phyloP scores from a whole-genome alignment of 306 rosid genomes.

The Ceratonia siliqua region DNA sequence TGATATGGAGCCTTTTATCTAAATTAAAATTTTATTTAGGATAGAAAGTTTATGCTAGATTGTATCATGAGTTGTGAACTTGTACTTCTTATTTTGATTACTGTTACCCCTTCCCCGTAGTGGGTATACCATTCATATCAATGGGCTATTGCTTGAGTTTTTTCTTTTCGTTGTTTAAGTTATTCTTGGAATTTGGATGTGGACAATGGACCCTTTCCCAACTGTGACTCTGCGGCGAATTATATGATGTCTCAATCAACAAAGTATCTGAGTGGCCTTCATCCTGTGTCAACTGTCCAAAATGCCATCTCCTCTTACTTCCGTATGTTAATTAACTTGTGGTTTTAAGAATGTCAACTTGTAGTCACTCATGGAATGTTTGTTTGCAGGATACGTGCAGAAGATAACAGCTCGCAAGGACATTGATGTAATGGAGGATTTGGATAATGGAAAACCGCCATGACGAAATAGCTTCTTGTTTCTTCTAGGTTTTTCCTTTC shows the following conservation, averaged over 20 bases:
- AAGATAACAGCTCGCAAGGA: slow-evolving; percentile 89
- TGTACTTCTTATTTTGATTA: not conserved
- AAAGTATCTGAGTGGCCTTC: not conserved
- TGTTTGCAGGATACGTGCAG: slow-evolving; percentile 87
- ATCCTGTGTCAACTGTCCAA: slow-evolving; percentile 20
- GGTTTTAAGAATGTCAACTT: slow-evolving; percentile 27
- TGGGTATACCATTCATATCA: slow-evolving; percentile 14
- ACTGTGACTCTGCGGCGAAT: not conserved
- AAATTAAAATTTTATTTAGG: not conserved
- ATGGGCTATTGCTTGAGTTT: not conserved
- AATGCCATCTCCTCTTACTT: not conserved
- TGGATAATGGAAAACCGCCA: slow-evolving; percentile 72
- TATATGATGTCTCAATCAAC: slow-evolving; percentile 12
- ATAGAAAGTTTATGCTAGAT: slow-evolving; percentile 7
- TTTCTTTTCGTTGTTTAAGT: not conserved
- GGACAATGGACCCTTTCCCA: slow-evolving; percentile 6
- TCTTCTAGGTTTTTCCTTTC: slow-evolving; percentile 14
- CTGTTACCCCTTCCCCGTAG: slow-evolving; percentile 17
- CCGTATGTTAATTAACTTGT: not conserved
- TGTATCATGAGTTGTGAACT: slow-evolving; percentile 8
- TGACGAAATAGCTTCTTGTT: slow-evolving; percentile 35
- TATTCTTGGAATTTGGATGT: not conserved
- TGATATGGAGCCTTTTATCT: slow-evolving; percentile 10
- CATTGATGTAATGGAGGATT: slow-evolving; percentile 87
- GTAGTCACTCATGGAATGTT: slow-evolving; percentile 28